A percentile compares a stretch with the other conserved stretches of the same genome.
Conservation (phyloP, 805 yeast species). For the Monosporozyma aerobia region DNA sequence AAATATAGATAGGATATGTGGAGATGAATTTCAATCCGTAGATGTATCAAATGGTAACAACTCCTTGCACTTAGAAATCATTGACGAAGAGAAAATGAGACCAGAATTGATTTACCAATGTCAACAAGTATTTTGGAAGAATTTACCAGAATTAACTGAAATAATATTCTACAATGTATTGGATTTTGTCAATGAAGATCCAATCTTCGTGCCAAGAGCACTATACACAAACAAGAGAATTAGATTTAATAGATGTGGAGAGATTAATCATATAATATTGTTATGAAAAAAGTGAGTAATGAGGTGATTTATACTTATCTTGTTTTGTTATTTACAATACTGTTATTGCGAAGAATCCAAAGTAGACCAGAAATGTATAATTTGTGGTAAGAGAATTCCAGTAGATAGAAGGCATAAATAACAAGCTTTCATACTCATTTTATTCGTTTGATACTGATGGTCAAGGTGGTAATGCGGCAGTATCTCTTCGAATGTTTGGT, state of each 20-base stretch:
- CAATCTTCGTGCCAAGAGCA: conserved; percentile 14
- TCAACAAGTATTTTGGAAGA: conserved; percentile 9
- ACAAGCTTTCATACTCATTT: too few relatives aligned
- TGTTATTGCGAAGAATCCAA: too few relatives aligned
- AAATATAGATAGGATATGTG: background rate
- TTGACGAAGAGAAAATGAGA: conserved; percentile 1
- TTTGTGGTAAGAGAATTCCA: too few relatives aligned
- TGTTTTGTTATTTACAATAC: background rate
- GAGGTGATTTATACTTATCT: too few relatives aligned
- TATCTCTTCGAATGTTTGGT: too few relatives aligned
- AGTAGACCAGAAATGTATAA: too few relatives aligned
- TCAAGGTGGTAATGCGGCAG: too few relatives aligned
- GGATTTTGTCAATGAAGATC: conserved; percentile 2
- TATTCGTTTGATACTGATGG: too few relatives aligned
- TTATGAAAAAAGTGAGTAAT: background rate
- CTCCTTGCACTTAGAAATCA: background rate
- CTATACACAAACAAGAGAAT: conserved; percentile 13
- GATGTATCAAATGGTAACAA: background rate
- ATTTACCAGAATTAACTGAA: conserved; percentile 8
- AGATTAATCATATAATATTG: background rate
- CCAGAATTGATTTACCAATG: conserved; percentile 1
- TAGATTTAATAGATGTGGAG: conserved; percentile 1
- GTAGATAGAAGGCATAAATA: too few relatives aligned
- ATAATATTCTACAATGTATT: conserved; percentile 10
- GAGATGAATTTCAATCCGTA: background rate